These are phyloP conservation scores for Beauveria medogensis DNA, from an alignment of 2,329 filamentous ascomycete species.

Conservation along the genomic window DNA sequence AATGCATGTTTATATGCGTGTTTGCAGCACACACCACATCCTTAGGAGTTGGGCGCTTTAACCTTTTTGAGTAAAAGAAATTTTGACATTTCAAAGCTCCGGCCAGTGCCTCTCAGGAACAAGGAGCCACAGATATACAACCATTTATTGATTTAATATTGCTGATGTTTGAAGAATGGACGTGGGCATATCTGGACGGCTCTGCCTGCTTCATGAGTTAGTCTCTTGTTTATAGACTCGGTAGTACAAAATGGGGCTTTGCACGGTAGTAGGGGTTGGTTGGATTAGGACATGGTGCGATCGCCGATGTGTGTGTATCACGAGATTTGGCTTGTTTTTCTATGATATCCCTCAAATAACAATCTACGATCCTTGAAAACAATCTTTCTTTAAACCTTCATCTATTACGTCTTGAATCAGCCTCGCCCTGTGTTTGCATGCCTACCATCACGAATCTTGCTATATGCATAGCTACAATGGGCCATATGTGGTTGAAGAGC, in stretches of 20 bases:
- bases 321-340: background rate
- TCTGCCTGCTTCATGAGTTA: background rate
- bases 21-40: background rate
- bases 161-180: background rate
- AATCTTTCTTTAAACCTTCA: no score
- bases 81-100: background rate
- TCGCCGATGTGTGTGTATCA: background rate
- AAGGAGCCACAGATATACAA: background rate
- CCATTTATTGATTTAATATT: background rate
- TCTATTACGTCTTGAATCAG: no score
- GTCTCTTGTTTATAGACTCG: background rate
- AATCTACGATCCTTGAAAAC: background rate
- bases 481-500: background rate
- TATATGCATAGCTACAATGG: background rate
- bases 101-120: background rate
- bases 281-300: background rate
- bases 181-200: background rate
- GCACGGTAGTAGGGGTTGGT: background rate
- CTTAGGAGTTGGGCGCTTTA: constrained; percentile 5
- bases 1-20: background rate
- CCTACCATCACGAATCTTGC: no score
- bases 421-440: no score
- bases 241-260: constrained; percentile 3
- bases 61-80: background rate
- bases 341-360: constrained; percentile 8